Evolutionary conservation across 371 early-diverging fungal genomes (phyloP), one percentile per base, ranked within the genome.

Genomic region (Gilbertella persicaria): DNA sequence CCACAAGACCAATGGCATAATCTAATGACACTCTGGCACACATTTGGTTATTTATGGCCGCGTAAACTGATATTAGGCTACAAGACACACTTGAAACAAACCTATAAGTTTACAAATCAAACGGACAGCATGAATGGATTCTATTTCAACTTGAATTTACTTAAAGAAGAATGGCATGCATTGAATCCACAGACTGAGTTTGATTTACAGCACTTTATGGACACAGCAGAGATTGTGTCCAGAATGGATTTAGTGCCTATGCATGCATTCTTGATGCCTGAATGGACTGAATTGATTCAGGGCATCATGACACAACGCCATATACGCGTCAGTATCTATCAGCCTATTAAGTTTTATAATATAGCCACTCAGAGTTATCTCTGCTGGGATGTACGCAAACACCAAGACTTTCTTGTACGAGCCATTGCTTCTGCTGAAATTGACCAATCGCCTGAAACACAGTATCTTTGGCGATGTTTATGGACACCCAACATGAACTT

Each of bases 31-130:
- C 45, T 76, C 2, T 76, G 71, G 71, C 26, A 60, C 20, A 59
- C 50, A 13, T 76, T 59, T 67, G 77, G 77, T 10, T 76, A 64
- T 42, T 53, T 76, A n/a, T 76, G 77, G 73, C 77, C 77, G 9
- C 58, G 69, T 33, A 67, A 67, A 23, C 56, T 76, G 7, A 50
- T 64, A 3, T 36, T 76, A 9, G 63, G 63, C 3, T 63, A 53
- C 24, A 53, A 41, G 41, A 41, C 13, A 5, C 41, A 57, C 30
- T 3, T 41, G 1, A 45, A 37, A 9, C 39, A 37, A 28, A 38
- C 54, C 1, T 62, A 56, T 26, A 47, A 20, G 16, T 62, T 53
- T 39, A 21, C 12, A 0, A 13, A 56, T 26, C 17, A 14, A 16
- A 8, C 24, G 14, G 63, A 63, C 16, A 50, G 44, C 4, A 41